Base-by-base conservation (phyloP, 768 basidiomycete species). In the Kwoniella dendrophila region DNA sequence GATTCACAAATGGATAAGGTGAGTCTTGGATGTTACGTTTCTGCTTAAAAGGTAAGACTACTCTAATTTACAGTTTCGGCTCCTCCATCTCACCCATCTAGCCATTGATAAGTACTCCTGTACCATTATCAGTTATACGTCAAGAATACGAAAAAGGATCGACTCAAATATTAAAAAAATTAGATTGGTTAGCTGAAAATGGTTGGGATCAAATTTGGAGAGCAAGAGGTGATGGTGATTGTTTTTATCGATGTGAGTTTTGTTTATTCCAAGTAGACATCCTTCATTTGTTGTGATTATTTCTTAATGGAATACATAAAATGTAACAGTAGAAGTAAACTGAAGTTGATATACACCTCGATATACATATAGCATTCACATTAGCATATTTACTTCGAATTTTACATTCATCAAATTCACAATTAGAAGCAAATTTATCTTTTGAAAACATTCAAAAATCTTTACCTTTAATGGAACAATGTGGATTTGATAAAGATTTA, bases 201-300 rank as follows among this genome's bases (percentile, higher is more conserved):
- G 91, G 90, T 1, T 93, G 85, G 80, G 81, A 81, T 33, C 81
- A 80, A 11, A 82, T 95, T 43, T 83, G 90, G 71, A 82, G 90
- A 56, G 85, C 88, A 0, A 84, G 87, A 79, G 92, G 92, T 80
- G 85, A 86, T 70, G 92, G 80, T 52, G 90, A 80, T 68, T 95
- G 93, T 75, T 95, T 94, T 78, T 96, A 94, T 77, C 83, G 92
- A 83, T 88, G 90, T 90, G 75, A 83, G 80, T 74, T 8, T 38
- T 38, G 18, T 38, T 18, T 38, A 8, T 38, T 8, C 36, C 29
- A 11, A 18, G 5, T 10, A 33, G 30, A 55, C 22, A 36, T 3
- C 41, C 2, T 33, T 30, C 22, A 47, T 4, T n/a, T n/a, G n/a
- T n/a, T 22, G 26, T 33, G n/a, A 8, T 34, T 7, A 30, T 30